Base-by-base conservation (phyloP, 2,329 filamentous ascomycete genomes). In the Cordyceps militaris region DNA sequence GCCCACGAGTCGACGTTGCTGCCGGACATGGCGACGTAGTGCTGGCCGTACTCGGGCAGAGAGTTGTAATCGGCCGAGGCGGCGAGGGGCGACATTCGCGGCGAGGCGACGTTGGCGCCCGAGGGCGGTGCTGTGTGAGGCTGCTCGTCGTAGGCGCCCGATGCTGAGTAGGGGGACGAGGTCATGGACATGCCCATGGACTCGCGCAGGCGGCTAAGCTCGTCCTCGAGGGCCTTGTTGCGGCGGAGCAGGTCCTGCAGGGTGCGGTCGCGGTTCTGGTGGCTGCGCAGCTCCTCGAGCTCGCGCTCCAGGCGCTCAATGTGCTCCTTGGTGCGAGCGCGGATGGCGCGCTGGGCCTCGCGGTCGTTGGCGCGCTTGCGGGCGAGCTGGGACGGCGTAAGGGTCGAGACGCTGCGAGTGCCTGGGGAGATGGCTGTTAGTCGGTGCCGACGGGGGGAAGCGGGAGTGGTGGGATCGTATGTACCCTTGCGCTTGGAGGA, bases 361-460 rank as follows among this genome's bases (percentile, higher is more conserved):
- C 91, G 84, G 70, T 96, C 91, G 75, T 96, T 96, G 66, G 90
- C 89, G 62, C 92, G 82, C 77, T 96, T 97, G 71, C 91, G 88
- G 30, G 88, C 89, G 59, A 96, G 82, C 73, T 96, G 92, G 61
- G 92, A 88, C 6, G 91, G 88, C 11, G 90, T 95, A 68, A 96
- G 79, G 66, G 89, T 93, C 62, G 91, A 90, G 57, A 96, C 91
- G 62, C 89, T 91, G 63, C 91, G 84, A 59, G 87, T 82, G 49
- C 81, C 81, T 79, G 50, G 36, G 21, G 24, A 21, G n/a, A 21
- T n/a, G 34, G 14, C n/a, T 61, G 61, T 64, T 40, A 44, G 56
- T 32, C 34, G 23, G 48, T 51, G 21, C 3, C 32, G 52, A 42
- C 19, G 32, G n/a, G 53, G 53, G 36, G 38, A 34, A 30, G 10